A percentile compares a stretch with the other conserved stretches of the same genome.
These are phyloP conservation scores for Chimonanthus praecox DNA, from an alignment of 164 flowering plant species.

Conservation along the genomic window DNA sequence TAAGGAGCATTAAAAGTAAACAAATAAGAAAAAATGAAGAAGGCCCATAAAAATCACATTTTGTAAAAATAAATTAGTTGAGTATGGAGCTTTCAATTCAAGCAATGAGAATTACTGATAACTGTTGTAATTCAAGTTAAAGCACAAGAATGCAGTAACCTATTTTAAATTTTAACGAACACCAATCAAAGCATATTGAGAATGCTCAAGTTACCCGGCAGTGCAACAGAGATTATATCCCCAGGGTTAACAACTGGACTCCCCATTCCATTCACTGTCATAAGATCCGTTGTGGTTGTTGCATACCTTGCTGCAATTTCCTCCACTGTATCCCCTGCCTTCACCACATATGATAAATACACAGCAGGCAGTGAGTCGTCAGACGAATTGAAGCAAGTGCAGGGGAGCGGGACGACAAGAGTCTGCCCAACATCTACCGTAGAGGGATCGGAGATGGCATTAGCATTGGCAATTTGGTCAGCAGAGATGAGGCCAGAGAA, in stretches of 20 bases:
- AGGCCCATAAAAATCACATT: no score
- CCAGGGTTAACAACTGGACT: slow-evolving; percentile 45
- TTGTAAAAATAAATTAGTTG: no score
- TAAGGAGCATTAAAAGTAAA: no score
- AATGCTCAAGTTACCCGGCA: slow-evolving; percentile 53
- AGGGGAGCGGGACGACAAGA: slow-evolving; percentile 74
- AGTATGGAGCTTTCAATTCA: no score
- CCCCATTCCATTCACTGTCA: slow-evolving; percentile 91
- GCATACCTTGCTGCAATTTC: slow-evolving; percentile 60
- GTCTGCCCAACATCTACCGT: slow-evolving; percentile 55
- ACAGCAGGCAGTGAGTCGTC: slow-evolving; percentile 72
- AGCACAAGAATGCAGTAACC: neutral
- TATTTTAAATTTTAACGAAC: no score
- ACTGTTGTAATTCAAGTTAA: no score
- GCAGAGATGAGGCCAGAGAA: slow-evolving; percentile 75
- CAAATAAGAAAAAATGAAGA: no score
- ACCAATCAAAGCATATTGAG: neutral
- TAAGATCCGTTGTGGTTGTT: slow-evolving; percentile 74
- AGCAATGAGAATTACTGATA: no score
- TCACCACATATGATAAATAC: slow-evolving; percentile 79
- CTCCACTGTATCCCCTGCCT: slow-evolving; percentile 46
- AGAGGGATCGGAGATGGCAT: slow-evolving; percentile 51
- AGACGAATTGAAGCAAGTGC: slow-evolving; percentile 79
- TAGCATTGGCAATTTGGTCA: slow-evolving; percentile 80
- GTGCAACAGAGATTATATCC: slow-evolving; percentile 86